These are phyloP conservation scores for Phascolomyces articulosus DNA, from an alignment of 371 early-diverging fungal genomes.

Conservation along the genomic window DNA sequence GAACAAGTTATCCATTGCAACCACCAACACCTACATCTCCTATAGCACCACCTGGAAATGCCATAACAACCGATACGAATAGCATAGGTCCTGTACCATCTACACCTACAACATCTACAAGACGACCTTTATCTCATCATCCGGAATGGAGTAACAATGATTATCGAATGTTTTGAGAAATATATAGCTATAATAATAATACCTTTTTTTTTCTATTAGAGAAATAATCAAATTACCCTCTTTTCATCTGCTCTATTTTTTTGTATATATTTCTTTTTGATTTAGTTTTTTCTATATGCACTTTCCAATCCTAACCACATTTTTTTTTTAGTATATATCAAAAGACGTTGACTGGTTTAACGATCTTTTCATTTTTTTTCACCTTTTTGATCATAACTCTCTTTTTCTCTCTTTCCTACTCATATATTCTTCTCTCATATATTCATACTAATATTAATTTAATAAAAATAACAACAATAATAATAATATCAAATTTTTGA, in stretches of 20 bases:
- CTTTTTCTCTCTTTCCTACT: no score
- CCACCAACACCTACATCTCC: not conserved
- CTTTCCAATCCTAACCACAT: no score
- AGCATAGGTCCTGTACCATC: not conserved
- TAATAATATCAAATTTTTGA: no score
- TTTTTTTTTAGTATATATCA: not conserved
- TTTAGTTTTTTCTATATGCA: not conserved
- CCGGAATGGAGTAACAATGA: conserved; percentile 24
- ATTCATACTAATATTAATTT: no score
- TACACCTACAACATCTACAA: not conserved
- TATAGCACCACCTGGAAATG: not conserved
- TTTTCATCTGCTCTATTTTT: not conserved
- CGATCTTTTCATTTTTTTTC: no score
- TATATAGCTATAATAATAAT: not conserved
- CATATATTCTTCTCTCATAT: no score
- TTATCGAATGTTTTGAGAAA: conserved; percentile 22
- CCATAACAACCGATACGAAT: not conserved
- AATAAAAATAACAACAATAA: no score
- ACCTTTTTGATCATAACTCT: no score
- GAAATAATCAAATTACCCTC: not conserved
- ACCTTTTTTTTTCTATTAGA: not conserved
- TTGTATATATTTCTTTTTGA: not conserved
- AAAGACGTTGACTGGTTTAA: not conserved
- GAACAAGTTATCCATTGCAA: not conserved
- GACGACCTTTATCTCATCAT: conserved; percentile 9